phyloP scores from a whole-genome alignment of 75 land plant species.

The Azolla pinnata region DNA sequence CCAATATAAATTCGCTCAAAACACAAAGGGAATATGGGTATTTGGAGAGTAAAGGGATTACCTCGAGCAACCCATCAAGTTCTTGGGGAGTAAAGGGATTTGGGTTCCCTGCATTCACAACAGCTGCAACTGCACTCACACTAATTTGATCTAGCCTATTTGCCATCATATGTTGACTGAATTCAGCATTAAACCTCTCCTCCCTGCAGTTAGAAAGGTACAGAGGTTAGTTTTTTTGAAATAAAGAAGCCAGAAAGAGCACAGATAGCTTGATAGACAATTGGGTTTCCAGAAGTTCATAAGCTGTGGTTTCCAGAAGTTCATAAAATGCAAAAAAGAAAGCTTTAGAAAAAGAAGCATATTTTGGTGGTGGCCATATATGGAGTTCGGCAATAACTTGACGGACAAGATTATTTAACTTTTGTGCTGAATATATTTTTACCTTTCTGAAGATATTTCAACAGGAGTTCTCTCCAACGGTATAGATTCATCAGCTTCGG shows the following conservation, averaged over 20 bases:
- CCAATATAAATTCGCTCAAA: not conserved
- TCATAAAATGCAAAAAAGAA: no score
- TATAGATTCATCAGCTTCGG: conserved; percentile 5
- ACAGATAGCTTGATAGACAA: not conserved
- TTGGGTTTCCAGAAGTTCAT: no score
- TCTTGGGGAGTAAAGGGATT: conserved; percentile 47
- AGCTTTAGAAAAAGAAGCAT: no score
- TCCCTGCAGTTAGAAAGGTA: conserved; percentile 35
- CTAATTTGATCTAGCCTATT: conserved; percentile 56
- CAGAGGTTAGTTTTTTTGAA: not conserved
- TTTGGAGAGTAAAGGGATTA: conserved; percentile 10
- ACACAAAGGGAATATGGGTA: not conserved
- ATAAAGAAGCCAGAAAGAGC: not conserved
- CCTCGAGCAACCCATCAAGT: conserved; percentile 54
- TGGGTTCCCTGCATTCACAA: conserved; percentile 49
- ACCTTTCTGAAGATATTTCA: conserved; percentile 3
- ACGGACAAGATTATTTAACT: no score
- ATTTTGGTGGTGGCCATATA: no score
- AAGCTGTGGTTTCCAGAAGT: no score
- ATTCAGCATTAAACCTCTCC: conserved; percentile 52
- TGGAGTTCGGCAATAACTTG: no score
- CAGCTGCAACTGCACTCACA: conserved; percentile 40
- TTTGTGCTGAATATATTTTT: not conserved
- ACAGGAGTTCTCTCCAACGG: no score
- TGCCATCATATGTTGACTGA: conserved; percentile 64